Evolutionary conservation across 371 early-diverging fungal species (phyloP).

Genomic region (Polyrhizophydium stewartii): DNA sequence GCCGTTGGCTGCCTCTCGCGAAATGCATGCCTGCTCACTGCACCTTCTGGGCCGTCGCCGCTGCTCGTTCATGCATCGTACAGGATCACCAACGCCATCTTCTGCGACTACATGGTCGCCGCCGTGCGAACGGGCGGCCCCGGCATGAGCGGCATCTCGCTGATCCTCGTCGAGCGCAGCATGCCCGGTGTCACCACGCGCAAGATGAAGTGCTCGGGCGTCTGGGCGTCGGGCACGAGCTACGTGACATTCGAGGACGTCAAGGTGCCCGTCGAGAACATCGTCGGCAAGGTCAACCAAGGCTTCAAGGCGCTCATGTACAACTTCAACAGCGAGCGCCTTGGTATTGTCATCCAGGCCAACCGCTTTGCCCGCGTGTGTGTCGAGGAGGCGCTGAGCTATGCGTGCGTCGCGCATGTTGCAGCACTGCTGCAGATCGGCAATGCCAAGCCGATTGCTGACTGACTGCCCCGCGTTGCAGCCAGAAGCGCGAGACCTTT

Average conservation of each 20-base stretch:
- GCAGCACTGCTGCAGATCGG: not conserved
- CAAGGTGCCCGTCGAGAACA: constrained; percentile 36
- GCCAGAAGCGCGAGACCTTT: constrained; percentile 36
- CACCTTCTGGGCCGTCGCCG: constrained; percentile 30
- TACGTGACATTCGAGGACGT: constrained; percentile 41
- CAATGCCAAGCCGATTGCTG: not conserved
- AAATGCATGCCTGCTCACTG: constrained; percentile 18
- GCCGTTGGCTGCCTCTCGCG: not conserved
- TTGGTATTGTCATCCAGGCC: not conserved
- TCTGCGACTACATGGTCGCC: constrained; percentile 40
- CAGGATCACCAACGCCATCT: not conserved
- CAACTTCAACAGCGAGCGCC: constrained; percentile 44
- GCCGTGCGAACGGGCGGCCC: constrained; percentile 40
- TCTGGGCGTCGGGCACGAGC: constrained; percentile 39
- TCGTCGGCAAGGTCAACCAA: constrained; percentile 32
- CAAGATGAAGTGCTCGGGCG: constrained; percentile 50
- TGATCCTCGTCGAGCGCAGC: constrained; percentile 24
- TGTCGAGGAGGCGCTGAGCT: constrained; percentile 34
- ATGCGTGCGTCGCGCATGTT: constrained; percentile 16
- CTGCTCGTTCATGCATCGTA: constrained; percentile 38
- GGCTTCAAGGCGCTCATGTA: constrained; percentile 33
- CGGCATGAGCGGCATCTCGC: constrained; percentile 37
- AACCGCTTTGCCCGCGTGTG: constrained; percentile 19
- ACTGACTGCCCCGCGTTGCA: too few relatives aligned
- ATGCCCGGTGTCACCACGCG: constrained; percentile 40